Conservation (phyloP, 805 yeast species). For the Teunomyces tritomae region DNA sequence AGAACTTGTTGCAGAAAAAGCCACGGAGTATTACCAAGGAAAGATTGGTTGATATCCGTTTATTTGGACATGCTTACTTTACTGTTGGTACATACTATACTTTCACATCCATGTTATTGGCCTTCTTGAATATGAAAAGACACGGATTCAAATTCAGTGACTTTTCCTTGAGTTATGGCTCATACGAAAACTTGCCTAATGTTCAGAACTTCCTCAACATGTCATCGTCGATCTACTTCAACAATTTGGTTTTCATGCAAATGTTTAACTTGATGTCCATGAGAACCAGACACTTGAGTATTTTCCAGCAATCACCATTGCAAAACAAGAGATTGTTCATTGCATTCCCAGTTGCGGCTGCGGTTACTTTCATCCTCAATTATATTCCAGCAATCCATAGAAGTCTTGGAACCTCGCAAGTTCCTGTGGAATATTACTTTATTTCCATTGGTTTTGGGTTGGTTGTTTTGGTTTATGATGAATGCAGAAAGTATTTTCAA, state of each 20-base stretch:
- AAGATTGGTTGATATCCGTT: constrained; percentile 35
- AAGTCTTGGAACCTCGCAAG: constrained; percentile 32
- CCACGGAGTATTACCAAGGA: constrained; percentile 45
- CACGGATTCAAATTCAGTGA: constrained; percentile 33
- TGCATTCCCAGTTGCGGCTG: constrained; percentile 34
- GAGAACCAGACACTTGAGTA: constrained; percentile 41
- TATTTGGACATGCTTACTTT: constrained; percentile 43
- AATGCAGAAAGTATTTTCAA: constrained; percentile 34
- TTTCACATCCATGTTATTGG: constrained; percentile 39
- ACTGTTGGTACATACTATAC: constrained; percentile 41
- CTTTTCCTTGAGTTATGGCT: constrained; percentile 36
- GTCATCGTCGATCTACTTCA: constrained; percentile 46
- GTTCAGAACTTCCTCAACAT: constrained; percentile 21
- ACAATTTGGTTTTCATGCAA: constrained; percentile 47
- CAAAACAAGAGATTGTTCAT: constrained; percentile 31
- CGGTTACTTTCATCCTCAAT: constrained; percentile 40
- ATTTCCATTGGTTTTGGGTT: constrained; percentile 46
- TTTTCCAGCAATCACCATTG: constrained; percentile 42
- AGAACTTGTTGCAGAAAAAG: constrained; percentile 37
- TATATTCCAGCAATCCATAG: constrained; percentile 40
- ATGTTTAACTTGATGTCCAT: constrained; percentile 43
- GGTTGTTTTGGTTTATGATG: constrained; percentile 41
- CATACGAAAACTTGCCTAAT: constrained; percentile 19
- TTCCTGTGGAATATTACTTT: constrained; percentile 47
- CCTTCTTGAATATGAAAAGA: constrained; percentile 36